Conservation (phyloP, 257 asterid species). For the Solanum peruvianum region DNA sequence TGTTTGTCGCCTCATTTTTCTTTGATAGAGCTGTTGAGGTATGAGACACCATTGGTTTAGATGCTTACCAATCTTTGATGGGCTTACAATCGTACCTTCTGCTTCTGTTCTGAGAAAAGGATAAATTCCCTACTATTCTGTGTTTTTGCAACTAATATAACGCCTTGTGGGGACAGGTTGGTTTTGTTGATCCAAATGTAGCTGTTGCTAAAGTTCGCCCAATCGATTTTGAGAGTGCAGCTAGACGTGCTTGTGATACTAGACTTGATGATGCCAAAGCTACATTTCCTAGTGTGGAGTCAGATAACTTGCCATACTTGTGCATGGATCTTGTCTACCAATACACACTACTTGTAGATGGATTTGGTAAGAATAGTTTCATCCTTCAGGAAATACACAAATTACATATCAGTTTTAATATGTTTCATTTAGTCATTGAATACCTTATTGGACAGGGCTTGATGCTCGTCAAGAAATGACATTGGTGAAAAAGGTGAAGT, state of each 20-base stretch:
- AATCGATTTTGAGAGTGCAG: constrained; percentile 77
- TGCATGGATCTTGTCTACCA: constrained; percentile 97
- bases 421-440: background rate
- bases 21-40: constrained; percentile 98
- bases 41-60: constrained; percentile 1
- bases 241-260: constrained; percentile 77
- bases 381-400: background rate
- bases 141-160: background rate
- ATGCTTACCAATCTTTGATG: background rate
- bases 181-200: constrained; percentile 44
- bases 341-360: constrained; percentile 76
- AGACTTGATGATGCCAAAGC: constrained; percentile 54
- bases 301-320: constrained; percentile 71
- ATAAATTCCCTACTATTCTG: background rate
- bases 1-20: constrained; percentile 91
- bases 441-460: constrained; percentile 15
- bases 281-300: constrained; percentile 43
- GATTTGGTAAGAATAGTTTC: constrained; percentile 56
- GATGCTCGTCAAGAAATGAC: constrained; percentile 29
- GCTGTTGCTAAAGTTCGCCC: constrained; percentile 85
- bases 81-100: background rate
- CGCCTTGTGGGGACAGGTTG: constrained; percentile 34
- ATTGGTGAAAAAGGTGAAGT: constrained; percentile 30
- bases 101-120: background rate
- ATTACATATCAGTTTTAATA: background rate